Evolutionary conservation across 352 stramenopile species (phyloP).

Genomic region (Phytopythium aichiense): DNA sequence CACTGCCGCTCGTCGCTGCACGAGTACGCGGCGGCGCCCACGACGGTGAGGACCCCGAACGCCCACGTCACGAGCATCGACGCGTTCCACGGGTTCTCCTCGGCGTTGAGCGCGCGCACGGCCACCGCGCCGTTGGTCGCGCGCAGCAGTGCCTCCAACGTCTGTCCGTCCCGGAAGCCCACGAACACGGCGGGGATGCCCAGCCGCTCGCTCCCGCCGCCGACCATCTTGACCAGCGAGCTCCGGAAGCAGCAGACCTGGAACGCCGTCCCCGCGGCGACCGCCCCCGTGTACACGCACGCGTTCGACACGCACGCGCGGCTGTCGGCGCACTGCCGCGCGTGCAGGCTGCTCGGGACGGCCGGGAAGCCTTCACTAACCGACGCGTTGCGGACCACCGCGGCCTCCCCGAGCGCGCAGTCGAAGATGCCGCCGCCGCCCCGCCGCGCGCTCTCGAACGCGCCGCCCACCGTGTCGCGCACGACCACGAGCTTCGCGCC

Average conservation of each 20-base stretch:
- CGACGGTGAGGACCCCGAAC: slow-evolving; percentile 43
- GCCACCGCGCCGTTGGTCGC: slow-evolving; percentile 9
- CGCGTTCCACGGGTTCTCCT: slow-evolving; percentile 59
- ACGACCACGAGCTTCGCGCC: slow-evolving; percentile 41
- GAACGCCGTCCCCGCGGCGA: slow-evolving; percentile 12
- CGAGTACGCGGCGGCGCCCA: slow-evolving; percentile 45
- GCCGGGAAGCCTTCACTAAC: slow-evolving; percentile 18
- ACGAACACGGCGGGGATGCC: slow-evolving; percentile 40
- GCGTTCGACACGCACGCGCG: slow-evolving; percentile 25
- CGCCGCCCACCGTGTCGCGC: slow-evolving; percentile 41
- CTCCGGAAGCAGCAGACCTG: slow-evolving; percentile 54
- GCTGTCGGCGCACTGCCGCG: slow-evolving; percentile 22
- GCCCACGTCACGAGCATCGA: slow-evolving; percentile 65
- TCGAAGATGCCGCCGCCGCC: slow-evolving; percentile 29
- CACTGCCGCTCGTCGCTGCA: slow-evolving; percentile 42
- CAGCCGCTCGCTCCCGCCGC: slow-evolving; percentile 1
- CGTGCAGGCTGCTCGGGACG: slow-evolving; percentile 12
- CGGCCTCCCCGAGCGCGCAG: slow-evolving; percentile 35
- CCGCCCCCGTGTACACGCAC: slow-evolving; percentile 31
- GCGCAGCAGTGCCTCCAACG: slow-evolving; percentile 21
- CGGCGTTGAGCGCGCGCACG: slow-evolving; percentile 27
- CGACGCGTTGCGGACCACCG: slow-evolving; percentile 32
- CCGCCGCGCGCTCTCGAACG: slow-evolving; percentile 20
- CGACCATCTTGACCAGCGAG: slow-evolving; percentile 36
- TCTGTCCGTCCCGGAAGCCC: slow-evolving; percentile 30